phyloP scores from a whole-genome alignment of 768 basidiomycete genomes.

The Sutorius australiensis region DNA sequence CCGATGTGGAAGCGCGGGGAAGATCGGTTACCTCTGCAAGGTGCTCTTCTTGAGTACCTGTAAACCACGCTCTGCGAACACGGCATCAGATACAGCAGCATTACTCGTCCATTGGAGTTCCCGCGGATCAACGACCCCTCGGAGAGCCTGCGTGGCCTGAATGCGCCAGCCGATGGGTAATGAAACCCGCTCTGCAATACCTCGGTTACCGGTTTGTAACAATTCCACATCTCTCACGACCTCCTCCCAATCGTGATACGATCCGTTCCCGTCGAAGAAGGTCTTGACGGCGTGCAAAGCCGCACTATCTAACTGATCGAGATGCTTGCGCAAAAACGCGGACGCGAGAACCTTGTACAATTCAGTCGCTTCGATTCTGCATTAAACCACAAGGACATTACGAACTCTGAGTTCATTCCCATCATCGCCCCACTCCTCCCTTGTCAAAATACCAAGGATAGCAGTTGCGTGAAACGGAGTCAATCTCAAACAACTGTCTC shows the following conservation, averaged over 20 bases:
- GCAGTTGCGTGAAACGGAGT: constrained; percentile 30
- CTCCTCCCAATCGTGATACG: constrained; percentile 13
- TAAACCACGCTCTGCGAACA: constrained; percentile 43
- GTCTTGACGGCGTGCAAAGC: constrained; percentile 20
- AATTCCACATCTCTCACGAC: constrained; percentile 14
- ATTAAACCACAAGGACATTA: constrained; percentile 5
- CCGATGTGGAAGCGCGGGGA: not conserved
- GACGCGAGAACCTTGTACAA: constrained; percentile 18
- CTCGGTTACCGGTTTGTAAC: not conserved
- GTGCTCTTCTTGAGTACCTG: constrained; percentile 40
- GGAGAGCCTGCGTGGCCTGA: constrained; percentile 28
- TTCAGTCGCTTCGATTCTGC: constrained; percentile 5
- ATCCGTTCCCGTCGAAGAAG: constrained; percentile 17
- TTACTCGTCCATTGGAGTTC: constrained; percentile 55
- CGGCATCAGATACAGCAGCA: constrained; percentile 36
- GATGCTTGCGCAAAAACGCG: constrained; percentile 31
- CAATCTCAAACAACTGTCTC: constrained; percentile 27
- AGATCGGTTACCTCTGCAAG: constrained; percentile 38
- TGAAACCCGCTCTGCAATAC: not conserved
- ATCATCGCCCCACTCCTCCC: constrained; percentile 37
- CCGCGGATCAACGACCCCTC: constrained; percentile 44
- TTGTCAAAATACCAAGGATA: constrained; percentile 38
- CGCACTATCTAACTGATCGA: constrained; percentile 28
- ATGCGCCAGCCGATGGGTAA: constrained; percentile 16
- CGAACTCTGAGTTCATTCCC: constrained; percentile 33